Base-by-base conservation (phyloP, 306 rosid species). In the Potentilla sterilis region DNA sequence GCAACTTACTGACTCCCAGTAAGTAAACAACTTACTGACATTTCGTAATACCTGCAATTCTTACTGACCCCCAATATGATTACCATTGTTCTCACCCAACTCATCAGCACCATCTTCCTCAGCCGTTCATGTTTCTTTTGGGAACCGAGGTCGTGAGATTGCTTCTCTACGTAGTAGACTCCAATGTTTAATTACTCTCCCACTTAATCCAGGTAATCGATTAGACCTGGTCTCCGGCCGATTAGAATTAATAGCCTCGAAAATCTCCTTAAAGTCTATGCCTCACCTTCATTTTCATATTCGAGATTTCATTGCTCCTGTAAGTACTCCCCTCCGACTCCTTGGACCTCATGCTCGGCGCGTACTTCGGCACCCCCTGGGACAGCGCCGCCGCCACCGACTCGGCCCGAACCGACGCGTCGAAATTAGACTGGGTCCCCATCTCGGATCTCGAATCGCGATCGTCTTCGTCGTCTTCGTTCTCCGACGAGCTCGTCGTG, bases 231-330 rank as follows among this genome's bases (percentile, higher is more conserved):
- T 96, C 93, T 22, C 99, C 99, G 7, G 93, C 93, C 4, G 70
- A 38, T 82, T 88, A 6, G 54, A 96, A 96, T 65, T 88, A 46
- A 96, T 88, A 0, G 99, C 92, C 13, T 90, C 93, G 55, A 90
- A 91, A 28, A 96, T 96, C 87, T 96, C 99, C 89, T 82, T 90
- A 90, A 96, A 83, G 78, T 96, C 89, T 88, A 67, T 96, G 99
- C 76, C 99, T 86, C 70, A 96, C 98, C 75, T 92, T 93, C 91
- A 96, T 86, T 76, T 81, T 92, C 93, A 89, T 80, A 73, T 92
- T 93, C 43, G 91, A 86, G 52, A 90, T 74, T 79, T 83, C 92
- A 15, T 83, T 76, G 5, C 76, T 73, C 67, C 82, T 32, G 58
- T 70, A 83, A 69, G 89, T 85, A 55, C 64, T 83, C 22, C 81